Evolutionary conservation across 805 yeast species (phyloP).

Genomic region (Hanseniaspora taiwanica): DNA sequence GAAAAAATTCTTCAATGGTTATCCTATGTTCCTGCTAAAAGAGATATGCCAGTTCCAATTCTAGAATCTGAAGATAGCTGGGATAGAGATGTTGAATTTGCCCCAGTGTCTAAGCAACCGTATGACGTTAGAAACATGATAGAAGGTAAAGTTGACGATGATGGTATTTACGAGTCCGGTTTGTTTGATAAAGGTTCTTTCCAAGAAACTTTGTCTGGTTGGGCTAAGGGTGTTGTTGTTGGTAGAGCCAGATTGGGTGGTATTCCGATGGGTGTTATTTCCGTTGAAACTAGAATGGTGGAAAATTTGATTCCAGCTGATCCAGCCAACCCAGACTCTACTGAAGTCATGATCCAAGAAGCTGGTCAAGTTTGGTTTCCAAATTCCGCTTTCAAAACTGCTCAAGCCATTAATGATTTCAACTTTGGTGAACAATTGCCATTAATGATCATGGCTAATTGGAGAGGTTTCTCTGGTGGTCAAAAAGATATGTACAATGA

Average conservation of each 20-base stretch:
- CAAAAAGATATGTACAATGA: constrained; percentile 99
- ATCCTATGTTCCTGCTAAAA: constrained; percentile 84
- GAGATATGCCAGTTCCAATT: constrained; percentile 84
- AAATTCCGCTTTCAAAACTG: constrained; percentile 96
- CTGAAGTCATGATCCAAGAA: constrained; percentile 76
- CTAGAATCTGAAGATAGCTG: constrained; percentile 70
- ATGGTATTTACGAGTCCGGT: constrained; percentile 65
- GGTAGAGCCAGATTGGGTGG: constrained; percentile 99
- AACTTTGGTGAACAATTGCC: constrained; percentile 97
- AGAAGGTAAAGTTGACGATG: constrained; percentile 65
- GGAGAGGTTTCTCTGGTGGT: constrained; percentile 99
- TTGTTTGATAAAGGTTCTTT: constrained; percentile 85
- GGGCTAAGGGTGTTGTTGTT: constrained; percentile 98
- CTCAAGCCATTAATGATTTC: constrained; percentile 96
- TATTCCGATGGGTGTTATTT: constrained; percentile 96
- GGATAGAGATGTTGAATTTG: constrained; percentile 85
- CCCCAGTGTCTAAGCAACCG: constrained; percentile 56
- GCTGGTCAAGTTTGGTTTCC: constrained; percentile 99
- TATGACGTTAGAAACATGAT: constrained; percentile 94
- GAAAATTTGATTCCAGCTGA: constrained; percentile 94
- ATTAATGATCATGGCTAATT: constrained; percentile 92
- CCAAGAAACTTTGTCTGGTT: constrained; percentile 92
- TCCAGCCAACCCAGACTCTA: constrained; percentile 94
- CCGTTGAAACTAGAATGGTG: constrained; percentile 81
- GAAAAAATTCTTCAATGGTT: constrained; percentile 91